Evolutionary conservation across 495 filamentous ascomycete species (phyloP), one percentile per base, ranked within the genome.

Genomic region (Astrothelium subdiscretum): DNA sequence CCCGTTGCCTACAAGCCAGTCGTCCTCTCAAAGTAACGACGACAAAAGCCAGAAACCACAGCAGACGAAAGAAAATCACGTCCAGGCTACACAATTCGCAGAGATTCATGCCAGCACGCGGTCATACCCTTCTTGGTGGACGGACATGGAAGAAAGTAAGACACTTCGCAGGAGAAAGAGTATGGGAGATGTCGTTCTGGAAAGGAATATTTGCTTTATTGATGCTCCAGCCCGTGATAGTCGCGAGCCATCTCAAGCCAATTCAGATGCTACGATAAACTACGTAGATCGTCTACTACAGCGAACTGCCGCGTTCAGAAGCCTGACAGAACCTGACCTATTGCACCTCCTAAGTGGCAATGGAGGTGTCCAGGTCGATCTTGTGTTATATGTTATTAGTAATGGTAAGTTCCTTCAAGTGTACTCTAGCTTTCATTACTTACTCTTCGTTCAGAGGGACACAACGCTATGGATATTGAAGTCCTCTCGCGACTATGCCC

Each of bases 31-130:
- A 31, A 32, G 15, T 18, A 38, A 40, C 32, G 51, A 27, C 24
- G 44, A 27, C n/a, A 60, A 61, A 63, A 54, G 57, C 18, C 62
- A 71, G 3, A 52, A 67, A 22, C 67, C 72, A 13, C 52, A 59
- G 32, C 71, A 72, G 42, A 71, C 70, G 52, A 74, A 74, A 66
- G 27, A 42, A 60, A 63, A 61, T 18, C 35, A 29, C 63, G 58
- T 60, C 63, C 65, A 69, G 63, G 72, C 65, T 57, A 74, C 67
- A 65, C 69, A 62, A 18, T 85, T 94, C 59, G 85, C 84, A 10
- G 95, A 97, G 72, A 85, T 96, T 15, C 88, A 89, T 74, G 95
- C 94, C 54, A 97, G 92, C 69, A 97, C 94, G 15, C 89, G 88
- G 68, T 83, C 94, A 60, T 96, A 95, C 74, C 94, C 95, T 2